Conservation (phyloP, 129 eudicot genomes). For the Pittosporum tobira region DNA sequence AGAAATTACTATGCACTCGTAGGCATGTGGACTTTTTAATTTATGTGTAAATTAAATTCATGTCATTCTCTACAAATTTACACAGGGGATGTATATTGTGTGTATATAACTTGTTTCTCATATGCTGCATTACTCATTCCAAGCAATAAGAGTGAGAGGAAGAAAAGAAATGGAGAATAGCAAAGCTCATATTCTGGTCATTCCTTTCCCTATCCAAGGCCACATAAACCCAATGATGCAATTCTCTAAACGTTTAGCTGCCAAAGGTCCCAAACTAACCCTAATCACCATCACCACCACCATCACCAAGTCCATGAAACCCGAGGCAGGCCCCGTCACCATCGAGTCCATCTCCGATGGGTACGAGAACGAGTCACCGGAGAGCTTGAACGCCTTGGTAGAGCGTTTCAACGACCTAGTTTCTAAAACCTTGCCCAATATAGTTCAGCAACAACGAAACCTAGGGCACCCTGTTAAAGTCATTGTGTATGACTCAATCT, state of each 20-base stretch:
- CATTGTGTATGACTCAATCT: conserved; percentile 10
- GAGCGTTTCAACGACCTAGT: background rate
- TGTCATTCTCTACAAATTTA: no score
- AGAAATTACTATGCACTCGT: no score
- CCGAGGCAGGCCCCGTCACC: background rate
- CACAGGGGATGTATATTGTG: no score
- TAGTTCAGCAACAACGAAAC: background rate
- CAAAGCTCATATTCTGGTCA: conserved; percentile 6
- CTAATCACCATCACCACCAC: background rate
- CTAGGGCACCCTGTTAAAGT: conserved; percentile 10
- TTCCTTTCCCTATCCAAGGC: conserved; percentile 13
- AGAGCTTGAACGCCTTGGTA: background rate
- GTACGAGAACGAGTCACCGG: background rate
- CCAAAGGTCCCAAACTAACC: conserved; percentile 1
- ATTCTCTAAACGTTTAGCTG: background rate
- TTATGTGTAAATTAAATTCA: no score
- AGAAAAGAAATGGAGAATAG: no score
- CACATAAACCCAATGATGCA: conserved; percentile 14
- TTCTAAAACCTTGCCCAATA: background rate
- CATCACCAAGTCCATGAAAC: background rate
- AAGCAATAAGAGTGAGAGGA: no score
- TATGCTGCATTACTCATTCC: no score
- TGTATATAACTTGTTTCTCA: no score
- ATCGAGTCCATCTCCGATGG: conserved; percentile 4
- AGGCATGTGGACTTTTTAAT: no score